Base-by-base conservation (phyloP, 768 basidiomycete genomes). In the Inosperma sp. region DNA sequence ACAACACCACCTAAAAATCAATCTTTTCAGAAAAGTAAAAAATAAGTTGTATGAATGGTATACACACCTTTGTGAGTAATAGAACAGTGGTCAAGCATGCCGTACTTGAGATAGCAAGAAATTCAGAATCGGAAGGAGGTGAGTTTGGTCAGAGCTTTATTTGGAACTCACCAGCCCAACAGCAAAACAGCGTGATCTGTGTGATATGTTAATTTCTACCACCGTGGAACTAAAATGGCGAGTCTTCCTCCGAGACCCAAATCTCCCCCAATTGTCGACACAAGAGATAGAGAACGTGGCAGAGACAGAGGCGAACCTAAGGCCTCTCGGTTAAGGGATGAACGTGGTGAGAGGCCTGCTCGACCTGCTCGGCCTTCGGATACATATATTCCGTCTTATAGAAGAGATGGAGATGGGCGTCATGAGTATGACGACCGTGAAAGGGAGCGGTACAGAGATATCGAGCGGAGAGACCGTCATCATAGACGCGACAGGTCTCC, bases 11-110 rank as follows among this genome's bases (percentile, higher is more conserved):
- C 93, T 93, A 63, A 2, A 55, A 40, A n/a, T n/a, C 56, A 55
- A 23, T 27, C 43, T 53, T 43, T 46, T 62, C 33, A 51, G 37
- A 34, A 46, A 14, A 19, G 16, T 16, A 17, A 13, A n/a, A 17
- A 16, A 45, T 35, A 36, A 40, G 19, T 30, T 14, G 2, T 31
- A n/a, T n/a, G n/a, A n/a, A n/a, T n/a, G n/a, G 10, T n/a, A 36
- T 45, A 44, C 43, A 33, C 53, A 86, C 93, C 92, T 79, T 90
- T 90, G 68, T 93, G 92, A 7, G 91, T 91, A 62, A 97, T 95
- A 23, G 92, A 93, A 67, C 93, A 91, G 68, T 93, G 89, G 71
- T 97, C 94, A 52, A 96, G 81, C 93, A 96, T 96, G 40, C 19
- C 33, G 17, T 21, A n/a, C 41, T n/a, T 2, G 14, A 4, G 25